Conservation (phyloP, 1,284 basidiomycete genomes). For the Heterobasidion irregulare region DNA sequence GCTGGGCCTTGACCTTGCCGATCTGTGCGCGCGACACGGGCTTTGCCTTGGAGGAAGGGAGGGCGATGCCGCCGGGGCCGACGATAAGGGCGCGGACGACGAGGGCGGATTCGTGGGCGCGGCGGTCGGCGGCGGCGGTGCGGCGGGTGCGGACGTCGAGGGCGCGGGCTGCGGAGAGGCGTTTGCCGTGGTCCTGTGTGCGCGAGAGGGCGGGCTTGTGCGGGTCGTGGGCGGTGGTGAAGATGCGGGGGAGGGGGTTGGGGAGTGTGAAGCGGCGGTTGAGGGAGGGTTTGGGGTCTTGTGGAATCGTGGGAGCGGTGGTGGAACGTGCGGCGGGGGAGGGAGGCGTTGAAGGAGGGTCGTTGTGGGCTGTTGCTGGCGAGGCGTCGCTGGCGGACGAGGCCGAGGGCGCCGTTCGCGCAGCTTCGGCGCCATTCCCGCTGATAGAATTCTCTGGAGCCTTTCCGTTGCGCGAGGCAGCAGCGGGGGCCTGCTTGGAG, state of each 20-base stretch:
- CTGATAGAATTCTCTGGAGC: too few relatives aligned
- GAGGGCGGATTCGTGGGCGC: conserved; percentile 55
- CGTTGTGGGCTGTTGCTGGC: background rate
- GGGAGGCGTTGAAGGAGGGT: too few relatives aligned
- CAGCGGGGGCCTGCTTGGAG: too few relatives aligned
- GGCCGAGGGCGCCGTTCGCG: too few relatives aligned
- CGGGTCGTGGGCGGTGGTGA: background rate
- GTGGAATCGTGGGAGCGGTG: background rate
- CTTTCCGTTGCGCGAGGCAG: too few relatives aligned
- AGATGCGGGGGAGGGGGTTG: background rate
- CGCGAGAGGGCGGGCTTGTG: conserved; percentile 1
- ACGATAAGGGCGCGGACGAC: conserved; percentile 61
- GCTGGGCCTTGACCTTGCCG: conserved; percentile 62
- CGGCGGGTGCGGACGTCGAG: background rate
- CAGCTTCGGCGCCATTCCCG: too few relatives aligned
- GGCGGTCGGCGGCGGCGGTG: conserved; percentile 29
- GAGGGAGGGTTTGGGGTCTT: background rate
- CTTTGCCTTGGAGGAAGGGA: conserved; percentile 22
- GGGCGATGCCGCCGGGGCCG: conserved; percentile 34
- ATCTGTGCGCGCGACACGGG: conserved; percentile 39
- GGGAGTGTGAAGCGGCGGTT: background rate
- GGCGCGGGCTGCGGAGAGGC: background rate
- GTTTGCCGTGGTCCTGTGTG: conserved; percentile 1
- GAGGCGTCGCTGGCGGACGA: too few relatives aligned
- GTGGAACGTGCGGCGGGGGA: background rate